These are phyloP conservation scores for Periconia sp. DNA, from an alignment of 2,329 filamentous ascomycete species.

Conservation along the genomic window DNA sequence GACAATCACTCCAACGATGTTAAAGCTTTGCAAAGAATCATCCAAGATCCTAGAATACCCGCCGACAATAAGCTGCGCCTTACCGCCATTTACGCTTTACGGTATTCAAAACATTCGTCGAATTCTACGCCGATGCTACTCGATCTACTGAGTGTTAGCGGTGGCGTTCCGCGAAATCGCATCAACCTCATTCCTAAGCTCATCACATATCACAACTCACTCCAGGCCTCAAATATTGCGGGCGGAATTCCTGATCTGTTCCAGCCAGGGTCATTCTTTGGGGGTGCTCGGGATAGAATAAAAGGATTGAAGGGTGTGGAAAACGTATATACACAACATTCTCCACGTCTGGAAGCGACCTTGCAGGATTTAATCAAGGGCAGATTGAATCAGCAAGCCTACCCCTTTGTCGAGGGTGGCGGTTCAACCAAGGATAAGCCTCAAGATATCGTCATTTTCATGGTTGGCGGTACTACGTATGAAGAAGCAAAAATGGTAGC, in stretches of 20 bases:
- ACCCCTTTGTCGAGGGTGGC: conserved; percentile 89
- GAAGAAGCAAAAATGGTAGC: conserved; percentile 96
- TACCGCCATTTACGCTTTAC: conserved; percentile 90
- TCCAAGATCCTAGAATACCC: conserved; percentile 76
- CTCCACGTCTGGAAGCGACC: conserved; percentile 81
- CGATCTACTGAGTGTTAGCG: conserved; percentile 81
- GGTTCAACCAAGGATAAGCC: conserved; percentile 90
- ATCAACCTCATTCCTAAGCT: conserved; percentile 82
- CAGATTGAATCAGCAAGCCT: conserved; percentile 79
- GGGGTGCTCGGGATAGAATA: conserved; percentile 81
- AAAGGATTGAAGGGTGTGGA: conserved; percentile 97
- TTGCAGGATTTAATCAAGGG: conserved; percentile 94
- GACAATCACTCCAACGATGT: conserved; percentile 90
- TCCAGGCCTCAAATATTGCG: conserved; percentile 72
- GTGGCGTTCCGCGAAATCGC: conserved; percentile 73
- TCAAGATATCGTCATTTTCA: conserved; percentile 94
- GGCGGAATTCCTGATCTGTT: conserved; percentile 89
- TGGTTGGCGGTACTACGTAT: conserved; percentile 90
- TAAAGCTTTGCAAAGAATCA: conserved; percentile 87
- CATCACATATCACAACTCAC: conserved; percentile 80
- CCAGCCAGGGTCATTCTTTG: conserved; percentile 84
- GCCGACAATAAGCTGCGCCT: conserved; percentile 83
- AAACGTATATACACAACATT: conserved; percentile 98
- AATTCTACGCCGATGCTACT: conserved; percentile 83
- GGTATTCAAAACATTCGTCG: conserved; percentile 84